Percentiles rank a stretch among this genome's conserved stretches.
phyloP scores from a whole-genome alignment of 306 rosid genomes.

The Datisca glomerata region DNA sequence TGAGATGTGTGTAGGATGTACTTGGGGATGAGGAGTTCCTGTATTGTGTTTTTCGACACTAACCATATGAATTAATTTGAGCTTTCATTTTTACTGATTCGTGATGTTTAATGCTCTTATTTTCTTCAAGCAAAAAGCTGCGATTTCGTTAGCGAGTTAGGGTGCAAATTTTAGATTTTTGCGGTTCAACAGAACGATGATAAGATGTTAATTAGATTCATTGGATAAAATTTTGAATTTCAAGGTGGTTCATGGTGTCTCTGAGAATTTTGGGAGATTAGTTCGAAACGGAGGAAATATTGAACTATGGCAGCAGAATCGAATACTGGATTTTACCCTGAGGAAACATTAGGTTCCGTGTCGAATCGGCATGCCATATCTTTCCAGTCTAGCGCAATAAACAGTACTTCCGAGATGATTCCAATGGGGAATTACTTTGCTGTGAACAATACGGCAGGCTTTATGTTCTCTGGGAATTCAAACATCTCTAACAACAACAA shows the following conservation, averaged over 20 bases:
- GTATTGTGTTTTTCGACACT: no score
- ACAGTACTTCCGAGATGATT: constrained; percentile 69
- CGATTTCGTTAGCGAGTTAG: no score
- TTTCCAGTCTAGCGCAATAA: constrained; percentile 68
- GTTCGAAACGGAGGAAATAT: neutral
- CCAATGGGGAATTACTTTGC: constrained; percentile 63
- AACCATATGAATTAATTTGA: no score
- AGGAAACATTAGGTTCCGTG: constrained; percentile 39
- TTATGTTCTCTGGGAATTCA: constrained; percentile 60
- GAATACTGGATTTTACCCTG: constrained; percentile 54
- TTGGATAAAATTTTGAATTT: constrained; percentile 8
- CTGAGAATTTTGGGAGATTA: constrained; percentile 15
- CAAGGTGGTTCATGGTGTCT: constrained; percentile 25
- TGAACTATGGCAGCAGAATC: constrained; percentile 66
- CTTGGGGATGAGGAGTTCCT: no score
- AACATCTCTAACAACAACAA: constrained; percentile 32
- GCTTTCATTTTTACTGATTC: no score
- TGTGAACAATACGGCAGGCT: constrained; percentile 31
- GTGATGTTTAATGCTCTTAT: no score
- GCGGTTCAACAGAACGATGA: neutral
- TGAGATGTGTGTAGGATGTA: no score
- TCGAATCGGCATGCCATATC: constrained; percentile 72
- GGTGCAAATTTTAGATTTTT: no score
- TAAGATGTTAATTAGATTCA: neutral
- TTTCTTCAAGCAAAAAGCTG: no score